phyloP scores from a whole-genome alignment of 129 eudicot species.

The Escallonia herrerae region DNA sequence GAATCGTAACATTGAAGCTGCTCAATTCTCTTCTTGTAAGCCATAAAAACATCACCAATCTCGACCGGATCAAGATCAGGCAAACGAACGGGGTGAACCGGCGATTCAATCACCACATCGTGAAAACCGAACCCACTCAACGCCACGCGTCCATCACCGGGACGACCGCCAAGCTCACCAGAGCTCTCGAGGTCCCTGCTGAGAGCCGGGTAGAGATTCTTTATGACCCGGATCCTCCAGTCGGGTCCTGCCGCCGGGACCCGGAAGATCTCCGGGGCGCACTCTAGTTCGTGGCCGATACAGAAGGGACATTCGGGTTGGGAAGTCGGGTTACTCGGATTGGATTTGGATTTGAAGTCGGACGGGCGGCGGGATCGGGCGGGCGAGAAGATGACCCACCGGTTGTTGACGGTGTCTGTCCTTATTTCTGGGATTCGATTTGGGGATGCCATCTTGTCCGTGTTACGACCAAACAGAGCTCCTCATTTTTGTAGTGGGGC shows the following conservation, averaged over 20 bases:
- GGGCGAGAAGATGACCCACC: slow-evolving; percentile 79
- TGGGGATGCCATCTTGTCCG: background rate
- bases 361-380: slow-evolving; percentile 91
- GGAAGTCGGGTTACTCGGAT: slow-evolving; percentile 33
- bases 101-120: slow-evolving; percentile 85
- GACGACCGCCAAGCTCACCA: slow-evolving; percentile 9
- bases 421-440: slow-evolving; percentile 48
- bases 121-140: slow-evolving; percentile 77
- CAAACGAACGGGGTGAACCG: slow-evolving; percentile 66
- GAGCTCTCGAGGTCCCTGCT: slow-evolving; percentile 35
- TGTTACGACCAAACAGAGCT: background rate
- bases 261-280: slow-evolving; percentile 95
- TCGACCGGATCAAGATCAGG: slow-evolving; percentile 45
- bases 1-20: slow-evolving; percentile 38
- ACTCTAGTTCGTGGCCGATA: slow-evolving; percentile 78
- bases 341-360: slow-evolving; percentile 75
- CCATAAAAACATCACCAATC: slow-evolving; percentile 66
- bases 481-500: no score
- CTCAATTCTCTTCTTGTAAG: slow-evolving; percentile 60
- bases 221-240: slow-evolving; percentile 79
- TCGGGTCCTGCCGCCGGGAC: slow-evolving; percentile 40
- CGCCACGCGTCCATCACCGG: background rate
- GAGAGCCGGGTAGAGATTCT: slow-evolving; percentile 82
- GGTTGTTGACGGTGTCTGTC: slow-evolving; percentile 67
- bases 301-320: slow-evolving; percentile 73